Percentiles rank a stretch among this genome's conserved stretches.
Evolutionary conservation across 768 basidiomycete genomes (phyloP).

Genomic region (Calocera viscosa): DNA sequence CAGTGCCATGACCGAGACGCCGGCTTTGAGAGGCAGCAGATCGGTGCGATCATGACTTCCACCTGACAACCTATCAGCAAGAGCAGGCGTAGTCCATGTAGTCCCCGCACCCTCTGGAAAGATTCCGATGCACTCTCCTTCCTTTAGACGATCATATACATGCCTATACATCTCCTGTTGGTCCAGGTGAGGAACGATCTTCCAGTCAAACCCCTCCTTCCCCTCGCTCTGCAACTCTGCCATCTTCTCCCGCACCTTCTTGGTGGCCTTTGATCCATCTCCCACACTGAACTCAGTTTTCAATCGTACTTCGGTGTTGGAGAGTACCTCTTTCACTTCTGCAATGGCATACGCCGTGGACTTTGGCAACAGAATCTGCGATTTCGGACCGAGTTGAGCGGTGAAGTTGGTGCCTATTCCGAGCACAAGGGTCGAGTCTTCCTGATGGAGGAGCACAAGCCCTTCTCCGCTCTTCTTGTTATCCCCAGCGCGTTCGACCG

Average conservation of each 20-base stretch:
- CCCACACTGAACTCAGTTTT: constrained; percentile 73
- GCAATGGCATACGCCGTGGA: constrained; percentile 60
- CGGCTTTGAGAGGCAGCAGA: constrained; percentile 93
- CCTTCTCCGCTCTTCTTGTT: constrained; percentile 65
- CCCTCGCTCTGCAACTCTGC: constrained; percentile 47
- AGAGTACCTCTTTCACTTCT: constrained; percentile 78
- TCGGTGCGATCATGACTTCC: constrained; percentile 97
- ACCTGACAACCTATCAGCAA: constrained; percentile 37
- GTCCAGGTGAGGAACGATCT: constrained; percentile 76
- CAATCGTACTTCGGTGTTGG: constrained; percentile 70
- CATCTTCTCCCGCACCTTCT: constrained; percentile 52
- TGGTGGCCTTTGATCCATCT: constrained; percentile 61
- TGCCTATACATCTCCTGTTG: constrained; percentile 89
- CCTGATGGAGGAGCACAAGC: constrained; percentile 50
- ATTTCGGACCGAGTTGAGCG: constrained; percentile 56
- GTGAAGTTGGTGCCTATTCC: constrained; percentile 70
- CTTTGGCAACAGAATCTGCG: constrained; percentile 81
- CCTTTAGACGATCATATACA: constrained; percentile 75
- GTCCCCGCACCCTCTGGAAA: constrained; percentile 78
- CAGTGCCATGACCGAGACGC: constrained; percentile 93
- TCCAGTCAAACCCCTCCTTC: constrained; percentile 57
- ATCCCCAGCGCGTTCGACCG: constrained; percentile 88
- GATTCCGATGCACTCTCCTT: constrained; percentile 86
- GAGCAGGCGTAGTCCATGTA: neutral
- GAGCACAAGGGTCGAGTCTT: constrained; percentile 65